Base-by-base conservation (phyloP, 345 rosid species). In the Citrus unshiu region DNA sequence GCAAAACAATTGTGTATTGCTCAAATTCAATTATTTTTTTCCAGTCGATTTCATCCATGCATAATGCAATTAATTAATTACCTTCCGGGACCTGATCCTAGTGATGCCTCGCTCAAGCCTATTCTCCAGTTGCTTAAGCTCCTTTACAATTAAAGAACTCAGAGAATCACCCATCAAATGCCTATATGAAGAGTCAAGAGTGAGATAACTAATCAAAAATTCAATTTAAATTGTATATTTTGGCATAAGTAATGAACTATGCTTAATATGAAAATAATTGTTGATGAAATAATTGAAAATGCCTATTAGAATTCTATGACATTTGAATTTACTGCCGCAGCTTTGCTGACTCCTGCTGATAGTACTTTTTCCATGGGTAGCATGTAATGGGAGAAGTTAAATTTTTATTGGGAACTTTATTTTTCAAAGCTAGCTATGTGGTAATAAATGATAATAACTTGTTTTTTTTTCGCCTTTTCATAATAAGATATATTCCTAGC, bases 1-100 rank as follows among this genome's bases (percentile, higher is more conserved):
- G 49, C 49, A 49, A 49, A 14, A 14, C 19, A 14, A 14, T 5
- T 4, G 56, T 29, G 6, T 49, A 14, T 49, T 49, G 54, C 46
- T 40, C 46, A 40, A 40, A 49, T 49, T 49, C 14, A 14, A 49
- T 49, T 49, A 13, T 2, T 46, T 12, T 43, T 9, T 12, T 30
- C 4, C 0, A 24, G 32, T 30, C 4, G 4, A 30, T 30, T 3
- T 30, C 32, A 30, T 30, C 12, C 46, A 40, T 9, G 13, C 46
- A 40, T 40, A 9, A 40, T 40, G 13, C 46, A 9, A 40, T 9
- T 40, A 40, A 40, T 40, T 40, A 40, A 40, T 9, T 90, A 96
- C 99, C 97, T 96, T 94, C 89, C 93, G 94, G 63, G 99, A 91
- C 82, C 98, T 91, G 84, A 96, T 93, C 79, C 98, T 84, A 7